These are phyloP conservation scores for Agrocybe chaxingu DNA, from an alignment of 768 basidiomycete species.

Conservation along the genomic window DNA sequence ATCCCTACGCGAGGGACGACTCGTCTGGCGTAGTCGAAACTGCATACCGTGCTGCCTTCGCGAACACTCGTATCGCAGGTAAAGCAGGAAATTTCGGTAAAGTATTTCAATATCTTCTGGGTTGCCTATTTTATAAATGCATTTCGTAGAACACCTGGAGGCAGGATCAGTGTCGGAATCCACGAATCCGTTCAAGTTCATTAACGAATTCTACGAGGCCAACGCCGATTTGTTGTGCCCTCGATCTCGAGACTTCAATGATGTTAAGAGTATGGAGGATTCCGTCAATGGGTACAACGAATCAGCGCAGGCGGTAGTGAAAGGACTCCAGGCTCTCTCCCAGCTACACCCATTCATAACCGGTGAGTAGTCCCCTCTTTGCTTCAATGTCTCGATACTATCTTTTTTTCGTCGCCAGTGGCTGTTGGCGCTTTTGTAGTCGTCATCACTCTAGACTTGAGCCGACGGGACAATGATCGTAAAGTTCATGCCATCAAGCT, in stretches of 20 bases:
- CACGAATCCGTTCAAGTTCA: slow-evolving; percentile 4
- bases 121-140: no score
- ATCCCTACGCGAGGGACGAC: no score
- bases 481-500: slow-evolving; percentile 43
- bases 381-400: neutral
- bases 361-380: slow-evolving; percentile 17
- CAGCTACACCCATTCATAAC: slow-evolving; percentile 36
- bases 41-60: no score
- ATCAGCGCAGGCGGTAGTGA: slow-evolving; percentile 25
- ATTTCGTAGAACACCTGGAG: neutral
- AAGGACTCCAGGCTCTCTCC: slow-evolving; percentile 29
- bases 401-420: slow-evolving; percentile 21
- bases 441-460: slow-evolving; percentile 44
- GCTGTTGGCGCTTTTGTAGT: slow-evolving; percentile 49
- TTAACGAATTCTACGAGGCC: slow-evolving; percentile 22
- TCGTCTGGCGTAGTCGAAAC: no score
- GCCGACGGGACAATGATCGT: slow-evolving; percentile 48
- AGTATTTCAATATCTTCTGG: no score
- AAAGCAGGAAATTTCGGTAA: no score
- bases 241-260: slow-evolving; percentile 9
- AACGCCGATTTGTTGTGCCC: slow-evolving; percentile 8
- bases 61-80: no score
- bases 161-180: neutral
- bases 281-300: slow-evolving; percentile 26
- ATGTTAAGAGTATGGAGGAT: slow-evolving; percentile 24